Base-by-base conservation (phyloP, 805 yeast species). In the Torulaspora franciscae region DNA sequence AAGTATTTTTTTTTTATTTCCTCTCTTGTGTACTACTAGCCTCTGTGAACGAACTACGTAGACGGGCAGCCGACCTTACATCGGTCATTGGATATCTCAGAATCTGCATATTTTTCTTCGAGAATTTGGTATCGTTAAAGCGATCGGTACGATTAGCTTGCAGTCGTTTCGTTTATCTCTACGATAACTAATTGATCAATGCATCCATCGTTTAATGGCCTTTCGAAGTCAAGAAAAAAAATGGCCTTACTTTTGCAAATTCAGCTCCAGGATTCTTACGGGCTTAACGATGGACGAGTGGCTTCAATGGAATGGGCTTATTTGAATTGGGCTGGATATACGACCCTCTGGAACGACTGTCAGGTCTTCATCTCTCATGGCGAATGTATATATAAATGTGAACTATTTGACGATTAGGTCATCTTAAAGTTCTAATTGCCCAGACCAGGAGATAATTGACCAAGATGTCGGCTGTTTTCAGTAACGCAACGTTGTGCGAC, bases 401-500 rank as follows among this genome's bases (percentile, higher is more conserved):
- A 19, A 32, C 14, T 29, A 26, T 27, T 37, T 23, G 24, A 37
- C 2, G 17, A 4, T 15, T 14, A 11, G 17, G 15, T 7, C 10
- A 13, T 9, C 8, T 13, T 19, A 9, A 5, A 22, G 13, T 11
- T 10, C n/a, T 15, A 19, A 17, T 26, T 14, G n/a, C 19, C 10
- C 9, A 15, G 8, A 13, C 39, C 17, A 28, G 33, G n/a, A 17
- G 30, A 24, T 8, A 37, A 11, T 25, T 17, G 24, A 15, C 28
- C 13, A 29, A 32, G 28, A 61, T 61, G 64, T 64, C 68, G 36
- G 57, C 64, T 44, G 68, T 65, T 26, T 65, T 65, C 51, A 49
- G 49, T 46, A 65, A 65, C 48, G 50, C 60, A 24, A 64, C 69
- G 11, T 39, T 65, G 36, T 48, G 58, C 25, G 49, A 55, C n/a